Evolutionary conservation across 2,329 filamentous ascomycete genomes (phyloP).

Genomic region (Colletotrichum somersetense): DNA sequence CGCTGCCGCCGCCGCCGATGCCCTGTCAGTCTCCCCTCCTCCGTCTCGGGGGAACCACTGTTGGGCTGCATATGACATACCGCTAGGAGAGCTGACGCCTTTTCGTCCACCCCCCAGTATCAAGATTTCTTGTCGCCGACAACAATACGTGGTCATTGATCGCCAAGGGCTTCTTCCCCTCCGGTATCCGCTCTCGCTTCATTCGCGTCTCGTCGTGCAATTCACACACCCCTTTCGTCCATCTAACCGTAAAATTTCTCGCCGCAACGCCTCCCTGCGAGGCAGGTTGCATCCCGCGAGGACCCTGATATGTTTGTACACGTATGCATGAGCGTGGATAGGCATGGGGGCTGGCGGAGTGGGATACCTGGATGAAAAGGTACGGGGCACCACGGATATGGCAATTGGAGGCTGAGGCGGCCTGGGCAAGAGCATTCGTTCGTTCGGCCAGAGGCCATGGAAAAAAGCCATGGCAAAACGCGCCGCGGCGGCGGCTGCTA

Average conservation of each 20-base stretch:
- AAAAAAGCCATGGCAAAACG: conserved; percentile 3
- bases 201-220: not conserved
- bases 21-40: not conserved
- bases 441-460: not conserved
- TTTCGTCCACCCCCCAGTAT: too few relatives aligned
- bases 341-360: not conserved
- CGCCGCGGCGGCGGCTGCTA: not conserved
- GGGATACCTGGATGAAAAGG: not conserved
- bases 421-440: not conserved
- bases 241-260: conserved; percentile 23
- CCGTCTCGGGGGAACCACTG: conserved; percentile 8
- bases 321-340: conserved; percentile 1
- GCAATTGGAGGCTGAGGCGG: not conserved
- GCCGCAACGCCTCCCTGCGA: conserved; percentile 10
- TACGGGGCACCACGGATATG: not conserved
- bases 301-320: not conserved
- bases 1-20: not conserved
- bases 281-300: conserved; percentile 4
- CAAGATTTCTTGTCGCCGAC: not conserved
- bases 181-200: not conserved
- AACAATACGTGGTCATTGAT: not conserved
- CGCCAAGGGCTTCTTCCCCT: not conserved
- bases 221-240: not conserved
- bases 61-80: not conserved
- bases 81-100: not conserved